Evolutionary conservation across 345 rosid species (phyloP), one percentile per base, ranked within the genome.

Genomic region (Nephelium lappaceum): DNA sequence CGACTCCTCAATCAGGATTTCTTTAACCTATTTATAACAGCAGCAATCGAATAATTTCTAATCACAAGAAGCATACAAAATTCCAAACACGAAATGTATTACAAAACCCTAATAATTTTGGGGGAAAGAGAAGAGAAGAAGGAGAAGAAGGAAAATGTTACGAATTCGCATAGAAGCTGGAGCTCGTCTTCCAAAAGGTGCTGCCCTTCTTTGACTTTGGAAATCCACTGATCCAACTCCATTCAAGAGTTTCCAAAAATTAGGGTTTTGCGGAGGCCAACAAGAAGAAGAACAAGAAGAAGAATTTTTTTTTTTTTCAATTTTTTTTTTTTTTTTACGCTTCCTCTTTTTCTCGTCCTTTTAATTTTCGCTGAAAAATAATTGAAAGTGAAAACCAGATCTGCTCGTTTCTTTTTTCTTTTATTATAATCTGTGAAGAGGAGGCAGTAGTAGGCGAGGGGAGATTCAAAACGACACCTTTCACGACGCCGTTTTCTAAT

Each of bases 141-240:
- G 15, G n/a, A 38, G n/a, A 62, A 0, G 12, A 71, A 8, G 41
- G 62, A 81, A 73, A 43, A 61, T 72, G 23, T 83, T 83, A 97
- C 99, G 77, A 89, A 94, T 93, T 97, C 99, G 87, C 99, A 97
- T 73, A 97, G 98, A 68, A 93, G 98, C 84, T 97, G 98, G 62
- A 97, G 98, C 84, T 97, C 99, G 89, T 94, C 95, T 76, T 97
- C 98, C 76, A 91, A 80, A 18, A 97, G 97, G 77, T 94, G 97
- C 75, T 94, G 94, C 69, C 97, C 98, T 77, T 93, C 99, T 86
- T 97, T 94, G 53, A 94, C 98, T 89, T 94, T 97, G 3, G 90
- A 81, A 65, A 97, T 94, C 99, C 99, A 97, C 83, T 92, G 94
- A 87, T 94, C 98, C 88, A 97, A 94, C 88, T 97, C 99, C 99